Base-by-base conservation (phyloP, 805 yeast genomes). In the Torulaspora microellipsoides region DNA sequence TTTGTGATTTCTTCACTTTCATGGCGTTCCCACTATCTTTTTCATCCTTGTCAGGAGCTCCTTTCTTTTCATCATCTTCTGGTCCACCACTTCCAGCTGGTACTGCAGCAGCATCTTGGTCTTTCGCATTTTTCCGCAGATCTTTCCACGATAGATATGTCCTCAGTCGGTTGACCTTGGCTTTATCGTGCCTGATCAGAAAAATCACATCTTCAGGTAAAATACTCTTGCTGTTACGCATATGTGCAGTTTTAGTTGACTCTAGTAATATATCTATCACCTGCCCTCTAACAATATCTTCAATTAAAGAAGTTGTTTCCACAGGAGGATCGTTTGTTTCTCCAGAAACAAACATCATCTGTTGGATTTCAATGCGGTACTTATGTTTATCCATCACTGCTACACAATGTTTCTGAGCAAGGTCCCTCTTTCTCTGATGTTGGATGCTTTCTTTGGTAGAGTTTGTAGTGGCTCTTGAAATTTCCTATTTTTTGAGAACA, bases 341-440 rank as follows among this genome's bases (percentile, higher is more conserved):
- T 2, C 99, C 99, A 43, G 84, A 76, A 43, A 93, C 99, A 71
- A 93, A 93, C 99, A 93, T 93, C 99, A 93, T 93, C 70, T 86
- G 93, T 66, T 93, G 99, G 57, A 93, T 93, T 69, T 93, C 99
- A 31, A 85, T 78, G 45, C 95, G 73, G 65, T 91, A 93, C 59
- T 83, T 81, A 68, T 85, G 81, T 60, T 80, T 80, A 37, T 63
- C 60, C 44, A 56, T 56, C 25, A 43, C 44, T 49, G 55, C 41
- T 47, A 46, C 44, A 43, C 46, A 50, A 42, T 40, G 37, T 46
- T 47, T 36, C 54, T 44, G 12, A 7, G n/a, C 36, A 3, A 12
- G 20, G 8, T 27, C 15, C 10, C 25, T 20, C 4, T 20, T 20
- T 20, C 25, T 20, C 25, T 20, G 25, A 7, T 5, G 2, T 33